Base-by-base conservation (phyloP, 2,329 filamentous ascomycete genomes). In the Diaporthe ampelina region DNA sequence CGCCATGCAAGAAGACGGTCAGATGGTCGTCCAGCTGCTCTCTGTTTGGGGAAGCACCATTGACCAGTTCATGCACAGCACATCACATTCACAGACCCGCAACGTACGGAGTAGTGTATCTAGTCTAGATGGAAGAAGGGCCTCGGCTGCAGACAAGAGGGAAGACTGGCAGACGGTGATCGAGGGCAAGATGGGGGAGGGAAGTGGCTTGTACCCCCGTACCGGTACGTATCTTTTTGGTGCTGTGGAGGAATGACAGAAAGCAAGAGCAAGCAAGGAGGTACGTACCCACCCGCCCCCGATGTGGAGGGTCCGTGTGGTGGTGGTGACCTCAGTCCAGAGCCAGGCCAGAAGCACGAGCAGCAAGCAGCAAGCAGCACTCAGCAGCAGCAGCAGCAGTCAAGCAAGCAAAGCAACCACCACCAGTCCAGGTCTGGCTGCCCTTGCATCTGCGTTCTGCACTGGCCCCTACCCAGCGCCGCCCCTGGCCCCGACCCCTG, bases 361-460 rank as follows among this genome's bases (percentile, higher is more conserved):
- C 40, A 43, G 40, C 13, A 43, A 43, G 13, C 40, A 43, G 40
- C 40, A 43, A 43, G 40, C 37, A 26, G 32, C 32, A n/a, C n/a
- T n/a, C n/a, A 21, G 24, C 59, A 50, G 43, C 21, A 32, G 9
- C 48, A 17, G 17, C 48, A n/a, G 48, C 21, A 50, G 9, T n/a
- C n/a, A 21, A 21, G 6, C 43, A 43, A 50, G 43, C 29, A 32
- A 9, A 7, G 11, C 17, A 17, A 32, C 5, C 21, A 21, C 61
- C n/a, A 32, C 63, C 63, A 67, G 63, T 67, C 63, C 63, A 68
- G 63, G 63, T 68, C 48, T 68, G 63, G 63, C 48, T 54, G 63
- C 63, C 48, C 63, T 67, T 67, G 63, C 63, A 67, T 67, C 29
- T 67, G 63, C 45, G 37, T 32, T 29, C 61, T 67, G 61, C 61